These are phyloP conservation scores for Leccinum subtestaceum DNA, from an alignment of 768 basidiomycete genomes.

Conservation along the genomic window DNA sequence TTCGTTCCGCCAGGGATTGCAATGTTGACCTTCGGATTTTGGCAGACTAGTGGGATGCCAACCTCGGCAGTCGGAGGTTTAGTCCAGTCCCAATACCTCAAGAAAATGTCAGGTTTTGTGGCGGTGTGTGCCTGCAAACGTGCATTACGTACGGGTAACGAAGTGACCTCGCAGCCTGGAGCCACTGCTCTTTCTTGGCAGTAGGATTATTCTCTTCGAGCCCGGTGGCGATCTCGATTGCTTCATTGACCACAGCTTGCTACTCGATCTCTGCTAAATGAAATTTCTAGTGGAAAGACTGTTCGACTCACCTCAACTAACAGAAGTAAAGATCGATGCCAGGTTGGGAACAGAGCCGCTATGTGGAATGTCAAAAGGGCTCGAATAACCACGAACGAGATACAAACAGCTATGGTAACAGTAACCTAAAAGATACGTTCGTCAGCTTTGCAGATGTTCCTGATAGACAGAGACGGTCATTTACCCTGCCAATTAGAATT, in stretches of 20 bases:
- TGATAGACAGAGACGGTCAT: neutral
- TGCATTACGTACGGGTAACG: slow-evolving; percentile 17
- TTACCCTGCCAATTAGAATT: slow-evolving; percentile 13
- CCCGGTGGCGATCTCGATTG: slow-evolving; percentile 11
- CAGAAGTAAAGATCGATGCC: slow-evolving; percentile 17
- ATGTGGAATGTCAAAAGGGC: slow-evolving; percentile 1
- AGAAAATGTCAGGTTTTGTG: neutral
- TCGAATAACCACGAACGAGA: neutral
- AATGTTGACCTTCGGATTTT: slow-evolving; percentile 1
- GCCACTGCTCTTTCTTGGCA: slow-evolving; percentile 9
- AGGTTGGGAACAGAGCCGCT: slow-evolving; percentile 24
- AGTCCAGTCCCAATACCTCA: slow-evolving; percentile 21
- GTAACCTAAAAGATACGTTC: slow-evolving; percentile 10
- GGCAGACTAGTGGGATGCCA: slow-evolving; percentile 7
- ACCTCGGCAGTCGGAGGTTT: neutral
- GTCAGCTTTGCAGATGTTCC: neutral
- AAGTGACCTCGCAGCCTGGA: slow-evolving; percentile 10
- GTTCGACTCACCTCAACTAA: slow-evolving; percentile 10
- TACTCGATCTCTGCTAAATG: neutral
- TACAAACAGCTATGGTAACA: slow-evolving; percentile 20
- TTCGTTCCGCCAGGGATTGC: neutral
- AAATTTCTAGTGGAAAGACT: neutral
- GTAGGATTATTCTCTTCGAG: slow-evolving; percentile 1
- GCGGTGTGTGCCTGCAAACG: neutral
- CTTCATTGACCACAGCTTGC: slow-evolving; percentile 19